phyloP scores from a whole-genome alignment of 306 rosid genomes.

The Begonia fuchsioides region DNA sequence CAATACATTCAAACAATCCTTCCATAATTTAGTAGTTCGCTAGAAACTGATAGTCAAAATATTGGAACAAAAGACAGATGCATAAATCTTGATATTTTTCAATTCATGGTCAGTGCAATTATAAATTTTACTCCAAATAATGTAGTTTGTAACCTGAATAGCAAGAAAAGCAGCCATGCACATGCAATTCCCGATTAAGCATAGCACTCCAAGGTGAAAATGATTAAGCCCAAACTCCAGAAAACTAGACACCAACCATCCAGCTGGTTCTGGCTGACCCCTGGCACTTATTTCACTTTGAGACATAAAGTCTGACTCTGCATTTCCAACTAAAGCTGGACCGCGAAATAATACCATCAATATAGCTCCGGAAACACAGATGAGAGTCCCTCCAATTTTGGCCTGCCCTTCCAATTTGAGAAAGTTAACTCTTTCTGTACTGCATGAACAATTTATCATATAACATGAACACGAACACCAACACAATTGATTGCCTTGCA shows the following conservation, averaged over 20 bases:
- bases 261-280: slow-evolving; percentile 83
- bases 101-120: no score
- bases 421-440: slow-evolving; percentile 86
- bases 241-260: slow-evolving; percentile 53
- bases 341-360: slow-evolving; percentile 81
- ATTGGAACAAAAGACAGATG: no score
- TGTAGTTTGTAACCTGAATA: slow-evolving; percentile 45
- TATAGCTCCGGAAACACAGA: slow-evolving; percentile 76
- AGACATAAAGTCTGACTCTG: slow-evolving; percentile 18
- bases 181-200: slow-evolving; percentile 83
- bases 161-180: slow-evolving; percentile 92
- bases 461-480: slow-evolving; percentile 6
- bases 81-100: no score
- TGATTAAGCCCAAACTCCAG: slow-evolving; percentile 38
- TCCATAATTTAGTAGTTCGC: no score
- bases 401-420: slow-evolving; percentile 63
- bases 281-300: slow-evolving; percentile 54
- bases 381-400: slow-evolving; percentile 66
- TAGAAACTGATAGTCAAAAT: no score
- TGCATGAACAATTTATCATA: slow-evolving; percentile 39
- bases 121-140: neutral
- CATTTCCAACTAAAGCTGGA: slow-evolving; percentile 41
- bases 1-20: no score
- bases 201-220: slow-evolving; percentile 75
- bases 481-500: slow-evolving; percentile 1